phyloP scores from a whole-genome alignment of 768 basidiomycete genomes.

The Glaciozyma antarctica region DNA sequence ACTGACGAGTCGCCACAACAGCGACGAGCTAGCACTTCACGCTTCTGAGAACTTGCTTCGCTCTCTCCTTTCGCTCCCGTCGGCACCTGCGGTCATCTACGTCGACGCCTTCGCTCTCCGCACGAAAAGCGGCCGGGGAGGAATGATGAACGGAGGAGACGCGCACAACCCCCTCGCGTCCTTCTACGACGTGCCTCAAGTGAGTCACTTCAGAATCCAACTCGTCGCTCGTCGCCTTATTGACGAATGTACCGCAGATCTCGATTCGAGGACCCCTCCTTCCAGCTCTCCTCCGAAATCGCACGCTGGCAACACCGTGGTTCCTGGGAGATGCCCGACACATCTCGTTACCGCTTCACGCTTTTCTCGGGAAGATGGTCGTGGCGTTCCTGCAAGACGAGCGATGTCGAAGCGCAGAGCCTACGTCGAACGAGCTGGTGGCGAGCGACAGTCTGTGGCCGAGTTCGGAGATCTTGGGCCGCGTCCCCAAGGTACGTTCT shows the following conservation, averaged over 20 bases:
- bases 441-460: too few species aligned
- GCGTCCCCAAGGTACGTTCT: too few species aligned
- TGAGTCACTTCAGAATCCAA: too few species aligned
- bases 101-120: background rate
- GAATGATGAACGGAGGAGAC: slow-evolving; percentile 5
- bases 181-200: slow-evolving; percentile 10
- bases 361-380: slow-evolving; percentile 10
- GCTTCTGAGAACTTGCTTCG: background rate
- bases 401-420: too few species aligned
- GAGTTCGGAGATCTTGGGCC: too few species aligned
- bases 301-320: background rate
- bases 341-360: background rate
- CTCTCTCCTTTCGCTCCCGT: background rate
- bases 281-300: background rate
- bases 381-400: slow-evolving; percentile 5
- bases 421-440: too few species aligned
- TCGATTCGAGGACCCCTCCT: background rate
- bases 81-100: slow-evolving; percentile 2
- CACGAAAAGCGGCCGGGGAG: background rate
- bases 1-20: too few species aligned
- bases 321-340: slow-evolving; percentile 9
- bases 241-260: background rate
- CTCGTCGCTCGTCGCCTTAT: too few species aligned
- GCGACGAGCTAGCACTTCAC: background rate
- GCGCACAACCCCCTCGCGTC: background rate